A percentile compares a stretch with the other conserved stretches of the same genome.
phyloP scores from a whole-genome alignment of 2,329 filamentous ascomycete genomes.

The Stagonosporopsis chrysanthemi region DNA sequence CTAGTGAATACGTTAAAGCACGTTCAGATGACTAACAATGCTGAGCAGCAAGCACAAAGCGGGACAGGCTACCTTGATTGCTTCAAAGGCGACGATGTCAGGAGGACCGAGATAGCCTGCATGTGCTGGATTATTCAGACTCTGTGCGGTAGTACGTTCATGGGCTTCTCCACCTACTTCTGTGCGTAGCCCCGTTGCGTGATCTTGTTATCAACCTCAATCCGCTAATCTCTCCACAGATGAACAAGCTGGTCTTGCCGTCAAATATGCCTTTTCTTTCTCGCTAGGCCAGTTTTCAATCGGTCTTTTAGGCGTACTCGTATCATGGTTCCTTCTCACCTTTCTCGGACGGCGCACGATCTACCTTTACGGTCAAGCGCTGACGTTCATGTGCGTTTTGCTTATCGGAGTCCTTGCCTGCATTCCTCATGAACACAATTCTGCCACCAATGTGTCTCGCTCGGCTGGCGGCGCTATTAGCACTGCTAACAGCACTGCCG shows the following conservation, averaged over 20 bases:
- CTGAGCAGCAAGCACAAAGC: conserved; percentile 70
- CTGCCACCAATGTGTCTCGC: not conserved
- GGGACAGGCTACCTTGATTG: conserved; percentile 80
- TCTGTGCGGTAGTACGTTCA: conserved; percentile 32
- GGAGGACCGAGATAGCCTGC: conserved; percentile 76
- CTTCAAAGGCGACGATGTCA: conserved; percentile 77
- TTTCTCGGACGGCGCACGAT: conserved; percentile 77
- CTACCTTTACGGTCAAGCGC: conserved; percentile 71
- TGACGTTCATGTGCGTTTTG: conserved; percentile 68
- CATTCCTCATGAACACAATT: conserved; percentile 5
- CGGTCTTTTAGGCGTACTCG: conserved; percentile 64
- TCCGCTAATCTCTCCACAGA: conserved; percentile 10
- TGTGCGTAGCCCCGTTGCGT: conserved; percentile 12
- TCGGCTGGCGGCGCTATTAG: not conserved
- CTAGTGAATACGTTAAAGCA: conserved; percentile 47
- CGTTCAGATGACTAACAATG: conserved; percentile 83
- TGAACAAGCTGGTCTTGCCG: conserved; percentile 25
- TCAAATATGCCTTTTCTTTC: conserved; percentile 71
- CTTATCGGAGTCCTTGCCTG: conserved; percentile 75
- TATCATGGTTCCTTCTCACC: conserved; percentile 78
- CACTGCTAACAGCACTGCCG: not conserved
- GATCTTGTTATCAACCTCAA: not conserved
- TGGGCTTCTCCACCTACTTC: conserved; percentile 52
- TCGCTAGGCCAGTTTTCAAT: conserved; percentile 58
- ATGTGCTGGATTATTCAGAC: conserved; percentile 55